Evolutionary conservation across 768 basidiomycete genomes (phyloP).

Genomic region (Podaxis mareebaensis): DNA sequence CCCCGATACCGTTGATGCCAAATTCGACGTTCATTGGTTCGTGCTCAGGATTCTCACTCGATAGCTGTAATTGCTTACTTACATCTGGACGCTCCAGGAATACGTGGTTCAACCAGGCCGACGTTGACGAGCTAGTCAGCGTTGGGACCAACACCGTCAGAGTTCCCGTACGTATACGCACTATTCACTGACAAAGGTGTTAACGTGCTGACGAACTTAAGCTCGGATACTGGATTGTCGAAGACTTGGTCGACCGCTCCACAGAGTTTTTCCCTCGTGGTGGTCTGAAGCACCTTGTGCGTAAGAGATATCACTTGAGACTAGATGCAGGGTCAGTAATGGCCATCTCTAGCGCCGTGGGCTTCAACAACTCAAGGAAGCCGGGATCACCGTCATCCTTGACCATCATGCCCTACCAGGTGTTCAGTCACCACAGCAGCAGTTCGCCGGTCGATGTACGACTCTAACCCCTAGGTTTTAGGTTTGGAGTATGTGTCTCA

Average conservation of each 20-base stretch:
- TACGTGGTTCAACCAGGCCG: too few relatives aligned
- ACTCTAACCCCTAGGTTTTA: too few relatives aligned
- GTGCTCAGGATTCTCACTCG: too few relatives aligned
- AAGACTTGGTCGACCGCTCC: conserved; percentile 61
- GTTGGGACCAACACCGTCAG: too few relatives aligned
- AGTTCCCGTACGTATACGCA: too few relatives aligned
- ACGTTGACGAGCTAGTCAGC: too few relatives aligned
- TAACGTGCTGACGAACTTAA: conserved; percentile 25
- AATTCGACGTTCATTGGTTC: too few relatives aligned
- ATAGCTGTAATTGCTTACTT: too few relatives aligned
- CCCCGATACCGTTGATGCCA: too few relatives aligned
- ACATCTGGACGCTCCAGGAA: too few relatives aligned
- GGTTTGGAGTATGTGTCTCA: too few relatives aligned
- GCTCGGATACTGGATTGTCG: conserved; percentile 85
- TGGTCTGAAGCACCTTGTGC: conserved; percentile 64
- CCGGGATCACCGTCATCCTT: conserved; percentile 67
- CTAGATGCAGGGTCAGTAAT: neutral
- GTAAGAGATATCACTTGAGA: conserved; percentile 18
- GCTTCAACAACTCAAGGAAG: conserved; percentile 54
- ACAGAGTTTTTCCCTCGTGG: conserved; percentile 70
- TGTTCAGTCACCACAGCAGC: conserved; percentile 58
- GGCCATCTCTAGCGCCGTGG: conserved; percentile 54
- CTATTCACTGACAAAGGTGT: neutral
- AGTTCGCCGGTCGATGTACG: too few relatives aligned
- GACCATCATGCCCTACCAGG: conserved; percentile 73